Evolutionary conservation across 306 rosid species (phyloP), one percentile per base, ranked within the genome.

Genomic region (Canavalia gladiata): DNA sequence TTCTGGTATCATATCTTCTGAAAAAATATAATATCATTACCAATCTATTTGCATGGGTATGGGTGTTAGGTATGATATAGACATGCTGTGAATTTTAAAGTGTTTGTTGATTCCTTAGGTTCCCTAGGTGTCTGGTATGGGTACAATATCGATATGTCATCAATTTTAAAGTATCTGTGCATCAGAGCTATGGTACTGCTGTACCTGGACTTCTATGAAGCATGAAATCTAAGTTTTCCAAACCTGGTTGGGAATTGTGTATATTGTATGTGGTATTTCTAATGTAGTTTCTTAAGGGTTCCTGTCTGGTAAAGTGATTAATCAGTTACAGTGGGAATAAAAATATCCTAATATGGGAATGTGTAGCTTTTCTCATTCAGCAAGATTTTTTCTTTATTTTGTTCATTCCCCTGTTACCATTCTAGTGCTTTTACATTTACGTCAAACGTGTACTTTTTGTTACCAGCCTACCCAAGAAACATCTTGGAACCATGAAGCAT

Each of bases 401-500:
- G 11, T 42, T 80, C 73, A 31, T 72, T 67, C 68, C 34, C 72
- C 34, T 56, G 37, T 76, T 41, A 55, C 65, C 9, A 10, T 63
- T 41, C 49, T 64, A 28, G 56, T 82, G 82, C 52, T 81, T 78
- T 39, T 54, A 68, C 79, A 69, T 52, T 78, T 43, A 76, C 74
- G 54, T 81, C 45, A 78, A 60, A 42, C 12, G 60, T 64, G 64
- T 57, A 55, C 31, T 74, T 78, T 84, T 73, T 72, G 34, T 77
- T 87, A 65, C 66, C 91, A 96, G 99, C 83, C 93, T 81, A 87
- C 98, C 60, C 94, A 75, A 84, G 98, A 92, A 87, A 81, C 87
- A 71, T 90, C 99, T 76, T 91, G 97, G 99, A 90, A 75, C 84
- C 94, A 94, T 87, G 99, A 96, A 87, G 99, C 98, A 3, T 96